Evolutionary conservation across 306 rosid genomes (phyloP), one percentile per base, ranked within the genome.

Genomic region (Trichosanthes cucumerina): DNA sequence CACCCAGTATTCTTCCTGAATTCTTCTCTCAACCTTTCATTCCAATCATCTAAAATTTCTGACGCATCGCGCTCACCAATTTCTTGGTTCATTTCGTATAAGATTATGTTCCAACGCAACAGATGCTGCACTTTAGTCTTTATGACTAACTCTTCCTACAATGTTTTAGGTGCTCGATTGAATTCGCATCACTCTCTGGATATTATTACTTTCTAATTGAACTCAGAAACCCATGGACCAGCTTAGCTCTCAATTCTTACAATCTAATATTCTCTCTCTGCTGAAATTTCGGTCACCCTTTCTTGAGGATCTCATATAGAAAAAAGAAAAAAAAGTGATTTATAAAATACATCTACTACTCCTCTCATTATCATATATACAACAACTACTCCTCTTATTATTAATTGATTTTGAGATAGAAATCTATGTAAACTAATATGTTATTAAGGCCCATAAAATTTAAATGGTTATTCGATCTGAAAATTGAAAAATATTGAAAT

Each of bases 251-350:
- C 65, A 59, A 31, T 63, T 63, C 21, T 34, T 31, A 31, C 31
- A 18, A 73, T 77, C 15, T 44, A 8, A 31, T 38, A 56, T 26
- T 50, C 39, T 79, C 44, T 76, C 33, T 50, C 79, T 58, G 74
- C 49, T 78, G 38, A 78, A 70, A 54, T 83, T 72, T 41, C 54
- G 59, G 53, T 80, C 81, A 64, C 59, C 11, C 23, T 80, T 79
- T 84, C 31, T 59, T 53, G n/a, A n/a, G n/a, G n/a, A n/a, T n/a
- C n/a, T n/a, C n/a, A n/a, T n/a, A n/a, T n/a, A n/a, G n/a, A n/a
- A n/a, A n/a, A n/a, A n/a, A n/a, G n/a, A n/a, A n/a, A n/a, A n/a
- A n/a, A n/a, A n/a, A n/a, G n/a, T n/a, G n/a, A n/a, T n/a, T n/a
- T n/a, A n/a, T n/a, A n/a, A n/a, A n/a, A n/a, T n/a, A n/a, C n/a